Conservation (phyloP, 805 yeast genomes). For the Brettanomyces naardenensis region DNA sequence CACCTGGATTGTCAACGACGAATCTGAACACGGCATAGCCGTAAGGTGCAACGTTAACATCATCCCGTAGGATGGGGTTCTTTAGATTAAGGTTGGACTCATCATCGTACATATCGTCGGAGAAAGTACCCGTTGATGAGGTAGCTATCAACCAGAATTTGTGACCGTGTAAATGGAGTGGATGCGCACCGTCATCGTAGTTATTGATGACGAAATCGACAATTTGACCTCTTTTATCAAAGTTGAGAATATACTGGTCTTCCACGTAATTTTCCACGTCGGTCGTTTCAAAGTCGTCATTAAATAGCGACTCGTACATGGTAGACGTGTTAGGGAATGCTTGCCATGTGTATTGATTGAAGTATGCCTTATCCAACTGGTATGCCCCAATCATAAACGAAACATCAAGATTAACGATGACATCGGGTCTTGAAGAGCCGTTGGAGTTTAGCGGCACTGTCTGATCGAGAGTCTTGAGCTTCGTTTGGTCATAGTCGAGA, state of each 20-base stretch:
- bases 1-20: constrained; percentile 87
- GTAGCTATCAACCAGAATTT: constrained; percentile 60
- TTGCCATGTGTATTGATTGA: constrained; percentile 13
- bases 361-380: constrained; percentile 10
- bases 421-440: constrained; percentile 10
- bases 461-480: constrained; percentile 9
- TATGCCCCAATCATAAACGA: constrained; percentile 10
- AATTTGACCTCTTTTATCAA: constrained; percentile 53
- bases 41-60: constrained; percentile 62
- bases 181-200: constrained; percentile 80
- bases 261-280: constrained; percentile 43
- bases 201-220: constrained; percentile 75
- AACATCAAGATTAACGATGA: constrained; percentile 8
- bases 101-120: constrained; percentile 38
- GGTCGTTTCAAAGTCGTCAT: constrained; percentile 31
- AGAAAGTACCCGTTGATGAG: constrained; percentile 44
- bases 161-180: constrained; percentile 91
- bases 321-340: constrained; percentile 62
- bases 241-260: constrained; percentile 51
- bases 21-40: constrained; percentile 76
- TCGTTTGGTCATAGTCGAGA: constrained; percentile 11
- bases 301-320: constrained; percentile 82
- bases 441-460: constrained; percentile 7
- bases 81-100: constrained; percentile 20
- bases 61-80: constrained; percentile 74